phyloP scores from a whole-genome alignment of 2,329 filamentous ascomycete genomes.

The Colletotrichum endophyticum region DNA sequence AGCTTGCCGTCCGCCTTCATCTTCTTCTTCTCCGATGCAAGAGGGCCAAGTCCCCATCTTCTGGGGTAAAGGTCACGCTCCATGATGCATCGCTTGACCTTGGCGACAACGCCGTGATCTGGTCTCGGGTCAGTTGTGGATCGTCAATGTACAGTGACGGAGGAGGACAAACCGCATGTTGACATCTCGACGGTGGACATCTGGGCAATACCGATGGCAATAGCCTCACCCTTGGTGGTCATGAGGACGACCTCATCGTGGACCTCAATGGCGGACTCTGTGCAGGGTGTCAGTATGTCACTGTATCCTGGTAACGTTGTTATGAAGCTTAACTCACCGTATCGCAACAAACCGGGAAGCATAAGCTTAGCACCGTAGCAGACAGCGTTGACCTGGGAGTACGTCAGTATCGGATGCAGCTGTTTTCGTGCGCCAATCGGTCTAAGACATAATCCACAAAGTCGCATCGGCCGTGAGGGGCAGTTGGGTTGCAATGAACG shows the following conservation, averaged over 20 bases:
- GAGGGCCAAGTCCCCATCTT: slow-evolving; percentile 94
- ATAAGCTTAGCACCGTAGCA: slow-evolving; percentile 99
- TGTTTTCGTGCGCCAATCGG: not conserved
- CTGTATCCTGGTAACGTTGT: slow-evolving; percentile 14
- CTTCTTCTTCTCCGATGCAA: slow-evolving; percentile 98
- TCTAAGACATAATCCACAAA: not conserved
- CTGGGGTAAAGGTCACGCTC: slow-evolving; percentile 97
- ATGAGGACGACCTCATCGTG: slow-evolving; percentile 97
- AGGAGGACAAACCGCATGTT: slow-evolving; percentile 61
- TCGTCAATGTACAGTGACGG: not conserved
- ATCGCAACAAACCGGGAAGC: slow-evolving; percentile 94
- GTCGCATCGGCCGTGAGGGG: slow-evolving; percentile 1
- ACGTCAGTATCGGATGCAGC: slow-evolving; percentile 3
- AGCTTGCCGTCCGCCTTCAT: slow-evolving; percentile 98
- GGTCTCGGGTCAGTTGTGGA: not conserved
- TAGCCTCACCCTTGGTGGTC: slow-evolving; percentile 99
- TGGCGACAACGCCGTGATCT: slow-evolving; percentile 96
- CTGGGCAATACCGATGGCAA: slow-evolving; percentile 93
- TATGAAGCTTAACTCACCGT: slow-evolving; percentile 61
- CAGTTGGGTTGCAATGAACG: slow-evolving; percentile 1
- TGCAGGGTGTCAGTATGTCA: slow-evolving; percentile 27
- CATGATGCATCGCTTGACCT: slow-evolving; percentile 99
- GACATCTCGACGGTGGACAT: slow-evolving; percentile 99
- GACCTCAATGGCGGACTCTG: slow-evolving; percentile 88
- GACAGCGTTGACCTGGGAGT: slow-evolving; percentile 78